Conservation (phyloP, 2,329 filamentous ascomycete species). For the Venturia aucupariae region DNA sequence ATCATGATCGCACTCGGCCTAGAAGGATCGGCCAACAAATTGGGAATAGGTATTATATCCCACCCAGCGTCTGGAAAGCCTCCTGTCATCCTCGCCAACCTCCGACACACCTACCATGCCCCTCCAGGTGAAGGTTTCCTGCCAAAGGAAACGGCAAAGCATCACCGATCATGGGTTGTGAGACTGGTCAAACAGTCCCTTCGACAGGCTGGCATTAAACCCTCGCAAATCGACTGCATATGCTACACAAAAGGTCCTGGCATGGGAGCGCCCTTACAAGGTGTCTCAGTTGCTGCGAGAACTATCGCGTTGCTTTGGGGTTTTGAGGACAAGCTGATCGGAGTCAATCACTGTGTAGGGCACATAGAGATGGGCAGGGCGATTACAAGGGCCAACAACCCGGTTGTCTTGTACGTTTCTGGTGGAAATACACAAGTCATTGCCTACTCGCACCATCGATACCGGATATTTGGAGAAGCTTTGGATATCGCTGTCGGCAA, state of each 20-base stretch:
- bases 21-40: slow-evolving; percentile 96
- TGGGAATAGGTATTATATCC: slow-evolving; percentile 84
- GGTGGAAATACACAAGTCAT: slow-evolving; percentile 98
- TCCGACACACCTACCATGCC: slow-evolving; percentile 86
- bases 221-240: slow-evolving; percentile 70
- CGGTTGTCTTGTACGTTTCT: slow-evolving; percentile 89
- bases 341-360: slow-evolving; percentile 95
- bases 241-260: slow-evolving; percentile 94
- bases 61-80: slow-evolving; percentile 48
- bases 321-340: slow-evolving; percentile 56
- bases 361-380: slow-evolving; percentile 97
- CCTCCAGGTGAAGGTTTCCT: slow-evolving; percentile 91
- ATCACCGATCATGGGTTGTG: slow-evolving; percentile 82
- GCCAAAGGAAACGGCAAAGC: slow-evolving; percentile 88
- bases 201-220: slow-evolving; percentile 46
- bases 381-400: slow-evolving; percentile 84
- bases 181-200: slow-evolving; percentile 72
- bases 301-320: slow-evolving; percentile 76
- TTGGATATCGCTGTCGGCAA: slow-evolving; percentile 97
- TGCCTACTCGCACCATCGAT: slow-evolving; percentile 86
- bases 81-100: slow-evolving; percentile 69
- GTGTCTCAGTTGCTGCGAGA: slow-evolving; percentile 76
- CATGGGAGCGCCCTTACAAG: slow-evolving; percentile 88
- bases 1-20: slow-evolving; percentile 48
- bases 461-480: slow-evolving; percentile 96